Percentiles rank a stretch among this genome's conserved stretches.
Conservation (phyloP, 352 stramenopile genomes). For the Plasmopara muralis region DNA sequence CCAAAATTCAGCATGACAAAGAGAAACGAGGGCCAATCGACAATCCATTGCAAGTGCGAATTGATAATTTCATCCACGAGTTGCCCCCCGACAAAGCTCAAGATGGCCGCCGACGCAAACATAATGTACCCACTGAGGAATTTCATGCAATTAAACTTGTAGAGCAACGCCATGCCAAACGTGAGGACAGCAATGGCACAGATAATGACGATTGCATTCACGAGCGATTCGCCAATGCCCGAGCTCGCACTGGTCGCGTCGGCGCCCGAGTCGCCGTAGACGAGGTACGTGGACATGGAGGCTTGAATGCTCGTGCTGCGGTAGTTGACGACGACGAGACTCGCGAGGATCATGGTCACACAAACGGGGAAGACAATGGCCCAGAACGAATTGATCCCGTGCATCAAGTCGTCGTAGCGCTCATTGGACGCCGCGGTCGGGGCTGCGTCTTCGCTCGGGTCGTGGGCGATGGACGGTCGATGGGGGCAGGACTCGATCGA, state of each 20-base stretch:
- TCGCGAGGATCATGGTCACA: conserved; percentile 76
- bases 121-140: conserved; percentile 84
- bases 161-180: conserved; percentile 86
- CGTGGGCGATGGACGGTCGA: background rate
- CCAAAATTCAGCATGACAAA: conserved; percentile 90
- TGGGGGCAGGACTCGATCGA: conserved; percentile 18
- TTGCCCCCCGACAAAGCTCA: conserved; percentile 84
- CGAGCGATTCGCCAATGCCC: conserved; percentile 57
- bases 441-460: conserved; percentile 5
- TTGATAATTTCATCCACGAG: conserved; percentile 77
- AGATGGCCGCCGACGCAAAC: conserved; percentile 78
- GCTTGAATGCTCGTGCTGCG: conserved; percentile 64
- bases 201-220: conserved; percentile 89
- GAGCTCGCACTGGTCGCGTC: conserved; percentile 11
- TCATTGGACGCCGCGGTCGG: conserved; percentile 16
- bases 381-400: conserved; percentile 86
- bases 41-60: conserved; percentile 59
- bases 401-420: conserved; percentile 66
- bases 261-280: conserved; percentile 62
- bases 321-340: conserved; percentile 81
- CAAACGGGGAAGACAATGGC: conserved; percentile 76
- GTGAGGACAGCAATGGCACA: conserved; percentile 75
- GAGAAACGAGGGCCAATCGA: conserved; percentile 73
- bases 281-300: conserved; percentile 79
- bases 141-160: conserved; percentile 86